A percentile compares a stretch with the other conserved stretches of the same genome.
Conservation (phyloP, 176 grass and related monocot genomes). For the Bothriochloa decipiens region DNA sequence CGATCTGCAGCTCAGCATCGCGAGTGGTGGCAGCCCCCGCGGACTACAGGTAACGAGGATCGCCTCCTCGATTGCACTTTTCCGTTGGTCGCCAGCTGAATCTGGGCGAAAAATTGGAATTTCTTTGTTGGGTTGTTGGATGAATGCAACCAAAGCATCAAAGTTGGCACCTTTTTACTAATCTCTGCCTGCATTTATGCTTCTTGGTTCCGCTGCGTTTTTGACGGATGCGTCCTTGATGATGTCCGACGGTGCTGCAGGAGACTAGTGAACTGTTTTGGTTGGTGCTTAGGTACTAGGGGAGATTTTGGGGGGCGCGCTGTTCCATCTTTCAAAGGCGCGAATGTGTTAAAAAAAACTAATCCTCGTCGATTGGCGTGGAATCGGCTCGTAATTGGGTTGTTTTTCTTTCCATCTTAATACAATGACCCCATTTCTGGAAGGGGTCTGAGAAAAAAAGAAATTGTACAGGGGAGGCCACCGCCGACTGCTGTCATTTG, state of each 20-base stretch:
- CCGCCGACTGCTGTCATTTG: neutral
- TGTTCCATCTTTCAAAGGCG: neutral
- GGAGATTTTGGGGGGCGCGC: neutral
- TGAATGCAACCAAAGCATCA: neutral
- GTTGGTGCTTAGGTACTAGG: neutral
- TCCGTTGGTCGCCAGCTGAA: neutral
- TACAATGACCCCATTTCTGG: neutral
- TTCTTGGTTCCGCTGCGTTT: neutral
- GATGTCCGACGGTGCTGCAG: neutral
- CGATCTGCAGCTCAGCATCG: neutral
- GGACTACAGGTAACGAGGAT: slow-evolving; percentile 22
- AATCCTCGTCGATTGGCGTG: neutral
- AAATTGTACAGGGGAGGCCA: neutral
- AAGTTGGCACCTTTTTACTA: neutral
- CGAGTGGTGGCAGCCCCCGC: neutral
- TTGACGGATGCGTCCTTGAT: neutral
- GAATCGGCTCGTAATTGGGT: neutral
- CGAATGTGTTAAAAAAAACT: neutral
- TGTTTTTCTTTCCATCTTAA: neutral
- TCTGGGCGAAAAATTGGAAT: neutral
- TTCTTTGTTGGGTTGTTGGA: neutral
- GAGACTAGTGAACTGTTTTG: neutral
- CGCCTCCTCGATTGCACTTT: neutral
- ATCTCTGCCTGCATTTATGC: neutral
- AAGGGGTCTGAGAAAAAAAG: neutral